Evolutionary conservation across 2,329 filamentous ascomycete species (phyloP), one percentile per base, ranked within the genome.

Genomic region (Neopestalotiopsis clavispora): DNA sequence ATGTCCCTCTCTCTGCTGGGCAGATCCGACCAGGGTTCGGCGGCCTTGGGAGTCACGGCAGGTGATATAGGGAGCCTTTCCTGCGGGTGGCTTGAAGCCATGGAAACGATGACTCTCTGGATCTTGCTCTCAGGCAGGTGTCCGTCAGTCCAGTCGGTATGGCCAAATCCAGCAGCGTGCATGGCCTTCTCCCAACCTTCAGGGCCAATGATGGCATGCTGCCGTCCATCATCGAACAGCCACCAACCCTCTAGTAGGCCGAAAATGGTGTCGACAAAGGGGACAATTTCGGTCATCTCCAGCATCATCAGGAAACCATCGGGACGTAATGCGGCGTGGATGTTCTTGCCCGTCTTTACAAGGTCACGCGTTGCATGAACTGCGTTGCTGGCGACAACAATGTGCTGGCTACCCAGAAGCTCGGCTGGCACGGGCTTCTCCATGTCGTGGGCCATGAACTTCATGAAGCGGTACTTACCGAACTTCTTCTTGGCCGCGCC

Each of bases 201-300:
- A 10, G 70, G 70, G 12, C 69, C 20, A 4, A 70, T 67, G 13
- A 78, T 9, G 13, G 73, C 74, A 68, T 79, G 74, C 13, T 68
- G 67, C 1, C 76, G 72, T 2, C 76, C 78, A 60, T 81, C 79
- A 4, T 76, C 72, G 34, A 79, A 80, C 32, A 77, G 68, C 80
- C 80, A 83, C 80, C 80, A 82, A 2, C 80, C 80, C 23, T 81
- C 77, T 3, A 82, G 71, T 1, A 80, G 69, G 0, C 80, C 81
- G 42, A 79, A 81, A 14, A 79, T 72, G 28, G 81, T 67, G 49
- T 83, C 79, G 6, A 79, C 72, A 73, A 73, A 81, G 58, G 70
- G 71, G 9, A 79, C 6, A 2, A 61, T 66, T 14, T 70, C 30
- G 0, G 78, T 81, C 73, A 81, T 74, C 72, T 83, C 81, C 14